Percentiles rank a stretch among this genome's conserved stretches.
Evolutionary conservation across 1,139 yeast species (phyloP).

Genomic region (Saccharomycopsis crataegensis): DNA sequence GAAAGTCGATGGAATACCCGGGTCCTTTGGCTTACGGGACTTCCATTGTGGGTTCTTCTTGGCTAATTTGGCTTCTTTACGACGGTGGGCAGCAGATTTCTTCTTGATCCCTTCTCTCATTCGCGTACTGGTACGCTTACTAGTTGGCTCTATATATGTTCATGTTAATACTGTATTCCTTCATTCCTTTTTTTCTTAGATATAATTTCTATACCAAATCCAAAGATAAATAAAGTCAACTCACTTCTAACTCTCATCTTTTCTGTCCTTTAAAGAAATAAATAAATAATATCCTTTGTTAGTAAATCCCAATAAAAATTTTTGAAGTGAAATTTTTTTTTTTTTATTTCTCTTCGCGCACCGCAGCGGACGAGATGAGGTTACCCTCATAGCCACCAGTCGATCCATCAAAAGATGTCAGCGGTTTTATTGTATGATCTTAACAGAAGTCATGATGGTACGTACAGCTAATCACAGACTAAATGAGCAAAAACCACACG

Average conservation of each 20-base stretch:
- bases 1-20: constrained; percentile 90
- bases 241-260: constrained; percentile 37
- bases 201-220: neutral
- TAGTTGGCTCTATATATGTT: constrained; percentile 50
- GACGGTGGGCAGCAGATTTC: constrained; percentile 86
- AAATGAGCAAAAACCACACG: no score
- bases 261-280: neutral
- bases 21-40: constrained; percentile 74
- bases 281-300: no score
- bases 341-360: no score
- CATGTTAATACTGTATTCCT: neutral
- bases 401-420: no score
- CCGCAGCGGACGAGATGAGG: constrained; percentile 1
- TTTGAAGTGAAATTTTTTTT: no score
- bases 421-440: no score
- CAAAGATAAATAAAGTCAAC: constrained; percentile 14
- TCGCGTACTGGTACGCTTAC: constrained; percentile 84
- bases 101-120: constrained; percentile 94
- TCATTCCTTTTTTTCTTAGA: constrained; percentile 35
- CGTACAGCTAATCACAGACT: no score
- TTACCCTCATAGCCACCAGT: neutral
- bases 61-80: constrained; percentile 73
- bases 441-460: no score
- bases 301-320: no score
- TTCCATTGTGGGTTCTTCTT: constrained; percentile 94